Evolutionary conservation across 805 yeast genomes (phyloP).

Genomic region (Teunomyces cretensis): DNA sequence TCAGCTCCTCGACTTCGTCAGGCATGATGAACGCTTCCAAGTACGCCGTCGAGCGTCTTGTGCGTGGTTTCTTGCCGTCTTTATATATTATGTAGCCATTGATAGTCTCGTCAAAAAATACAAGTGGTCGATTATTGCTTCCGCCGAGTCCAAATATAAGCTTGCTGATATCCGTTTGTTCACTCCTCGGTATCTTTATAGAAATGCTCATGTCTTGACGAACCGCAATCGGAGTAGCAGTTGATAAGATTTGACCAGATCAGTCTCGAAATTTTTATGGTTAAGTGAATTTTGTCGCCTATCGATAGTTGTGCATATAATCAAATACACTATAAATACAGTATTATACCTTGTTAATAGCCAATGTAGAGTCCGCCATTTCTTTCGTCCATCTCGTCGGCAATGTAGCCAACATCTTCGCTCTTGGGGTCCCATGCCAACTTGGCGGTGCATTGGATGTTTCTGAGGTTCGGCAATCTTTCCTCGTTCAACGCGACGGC

Average conservation of each 20-base stretch:
- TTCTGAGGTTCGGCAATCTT: conserved; percentile 65
- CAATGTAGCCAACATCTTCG: conserved; percentile 47
- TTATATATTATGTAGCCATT: conserved; percentile 26
- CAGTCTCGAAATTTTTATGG: neutral
- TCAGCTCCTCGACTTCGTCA: conserved; percentile 10
- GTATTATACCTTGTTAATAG: conserved; percentile 11
- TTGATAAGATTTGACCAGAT: neutral
- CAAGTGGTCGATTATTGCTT: conserved; percentile 13
- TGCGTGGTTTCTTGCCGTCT: conserved; percentile 5
- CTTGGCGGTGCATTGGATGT: conserved; percentile 66
- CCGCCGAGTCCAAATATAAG: neutral
- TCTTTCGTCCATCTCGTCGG: conserved; percentile 67
- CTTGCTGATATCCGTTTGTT: conserved; percentile 9
- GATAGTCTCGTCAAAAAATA: conserved; percentile 33
- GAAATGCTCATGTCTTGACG: conserved; percentile 9
- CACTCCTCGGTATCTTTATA: conserved; percentile 9
- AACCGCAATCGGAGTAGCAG: neutral
- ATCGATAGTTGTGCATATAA: neutral
- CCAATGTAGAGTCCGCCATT: conserved; percentile 74
- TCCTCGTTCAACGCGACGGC: conserved; percentile 81
- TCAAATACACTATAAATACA: neutral
- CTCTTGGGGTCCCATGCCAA: conserved; percentile 78
- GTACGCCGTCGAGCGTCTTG: conserved; percentile 10
- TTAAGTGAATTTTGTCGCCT: neutral
- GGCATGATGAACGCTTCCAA: conserved; percentile 22